Evolutionary conservation across 2,329 filamentous ascomycete species (phyloP), one percentile per base, ranked within the genome.

Genomic region (Trichoderma gracile): DNA sequence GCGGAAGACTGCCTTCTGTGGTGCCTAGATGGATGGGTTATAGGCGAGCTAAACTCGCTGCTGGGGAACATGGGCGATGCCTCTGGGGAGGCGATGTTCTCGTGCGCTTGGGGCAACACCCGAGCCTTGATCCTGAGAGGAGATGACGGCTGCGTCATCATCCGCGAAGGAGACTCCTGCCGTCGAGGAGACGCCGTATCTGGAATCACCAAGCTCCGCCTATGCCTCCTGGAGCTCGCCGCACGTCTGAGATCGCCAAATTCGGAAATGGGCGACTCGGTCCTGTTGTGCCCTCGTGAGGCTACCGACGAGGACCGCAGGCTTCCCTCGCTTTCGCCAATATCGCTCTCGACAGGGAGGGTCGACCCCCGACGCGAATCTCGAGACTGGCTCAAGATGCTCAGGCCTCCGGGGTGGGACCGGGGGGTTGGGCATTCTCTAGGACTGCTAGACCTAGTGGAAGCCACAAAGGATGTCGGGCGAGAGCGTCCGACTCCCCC

Each of bases 1-100:
- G 93, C 90, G 10, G 95, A 98, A 0, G 95, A 98, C 74, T 97
- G 93, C 66, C 95, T 86, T 66, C 95, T 87, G 74, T 97, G 93
- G 71, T 93, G 91, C 61, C 83, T 80, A 15, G 77, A 72, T 19
- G 83, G 79, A 58, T 87, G 76, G 63, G 90, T 80, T 45, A 87
- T 82, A 15, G 91, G 91, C 6, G 92, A 93, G 64, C 86, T 87
- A 69, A 95, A 91, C 69, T 98, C 94, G 71, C 89, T 91, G 14
- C 87, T 86, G 1, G 91, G 88, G 40, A 97, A 84, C 76, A 96
- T 89, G 1, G 95, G 95, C 1, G 95, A 99, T 2, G 90, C 89
- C 68, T 97, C 90, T 0, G 95, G 95, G 5, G 95, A 98, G 14
- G 87, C 86, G 45, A 96, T 74, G 23, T 83, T 84, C 50, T 93